Conservation (phyloP, 331 rosid genomes). For the Acacia concinna region DNA sequence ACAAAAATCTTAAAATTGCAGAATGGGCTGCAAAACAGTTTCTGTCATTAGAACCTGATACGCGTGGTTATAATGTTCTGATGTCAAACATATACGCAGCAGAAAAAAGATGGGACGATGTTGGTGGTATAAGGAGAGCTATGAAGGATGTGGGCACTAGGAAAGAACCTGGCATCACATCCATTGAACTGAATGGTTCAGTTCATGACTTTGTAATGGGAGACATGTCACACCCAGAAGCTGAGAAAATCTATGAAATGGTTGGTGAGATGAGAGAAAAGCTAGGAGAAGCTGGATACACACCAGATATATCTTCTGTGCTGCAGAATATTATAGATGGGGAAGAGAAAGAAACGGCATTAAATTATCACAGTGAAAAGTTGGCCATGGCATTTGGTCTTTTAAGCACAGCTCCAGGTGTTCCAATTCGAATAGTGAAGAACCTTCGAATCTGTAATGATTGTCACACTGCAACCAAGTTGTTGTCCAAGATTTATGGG, state of each 20-base stretch:
- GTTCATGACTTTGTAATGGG: slow-evolving; percentile 65
- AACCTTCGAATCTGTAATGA: slow-evolving; percentile 69
- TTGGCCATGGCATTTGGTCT: slow-evolving; percentile 74
- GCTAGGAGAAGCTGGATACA: slow-evolving; percentile 54
- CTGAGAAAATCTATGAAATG: slow-evolving; percentile 53
- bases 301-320: slow-evolving; percentile 50
- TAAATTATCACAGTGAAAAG: slow-evolving; percentile 64
- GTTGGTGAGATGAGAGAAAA: slow-evolving; percentile 54
- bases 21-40: slow-evolving; percentile 61
- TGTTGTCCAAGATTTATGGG: slow-evolving; percentile 59
- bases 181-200: slow-evolving; percentile 61
- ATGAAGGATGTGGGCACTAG: slow-evolving; percentile 49
- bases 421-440: slow-evolving; percentile 57
- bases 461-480: slow-evolving; percentile 63
- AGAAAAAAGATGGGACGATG: slow-evolving; percentile 63
- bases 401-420: slow-evolving; percentile 49
- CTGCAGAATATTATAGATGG: slow-evolving; percentile 49
- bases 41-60: slow-evolving; percentile 54
- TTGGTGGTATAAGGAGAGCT: slow-evolving; percentile 48
- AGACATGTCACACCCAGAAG: slow-evolving; percentile 50
- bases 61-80: slow-evolving; percentile 57
- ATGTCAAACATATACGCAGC: slow-evolving; percentile 71
- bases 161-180: slow-evolving; percentile 67
- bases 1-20: slow-evolving; percentile 49
- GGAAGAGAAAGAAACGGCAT: slow-evolving; percentile 60